Base-by-base conservation (phyloP, 768 basidiomycete species). In the Calocybe indica region DNA sequence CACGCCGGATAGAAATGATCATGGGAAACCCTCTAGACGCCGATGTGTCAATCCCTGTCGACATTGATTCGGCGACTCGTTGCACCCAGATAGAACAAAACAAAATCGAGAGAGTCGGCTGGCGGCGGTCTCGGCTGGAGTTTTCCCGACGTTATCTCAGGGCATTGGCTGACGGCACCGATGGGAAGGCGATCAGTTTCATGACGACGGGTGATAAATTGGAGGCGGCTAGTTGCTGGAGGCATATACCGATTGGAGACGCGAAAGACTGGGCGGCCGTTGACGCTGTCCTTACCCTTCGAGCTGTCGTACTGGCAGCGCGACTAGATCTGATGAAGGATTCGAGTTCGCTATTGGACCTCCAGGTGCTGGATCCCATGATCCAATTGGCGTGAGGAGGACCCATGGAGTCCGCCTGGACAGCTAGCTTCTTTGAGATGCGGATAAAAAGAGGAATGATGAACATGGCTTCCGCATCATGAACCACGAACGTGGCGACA, bases 21-120 rank as follows among this genome's bases (percentile, higher is more conserved):
- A 51, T 53, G 22, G 41, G 37, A 30, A 41, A 39, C 3, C 37
- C 6, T 10, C 10, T 38, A 14, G 39, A 36, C 7, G 50, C 43
- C 2, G 55, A 58, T 22, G 40, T 50, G 2, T 10, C 49, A 1
- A 42, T 58, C 37, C 56, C 56, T 10, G 52, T 50, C 1, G 55
- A 54, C 32, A 12, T 9, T 13, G 22, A 11, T 6, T 34, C 40
- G 6, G 47, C 33, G n/a, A 15, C 13, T 2, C 3, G 9, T 7
- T 40, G 33, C 7, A 31, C 31, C 10, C 14, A 14, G 30, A 22
- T 22, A 41, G 22, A 35, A 5, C 40, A n/a, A 8, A 41, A 22
- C 22, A 14, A 22, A 22, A 5, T 35, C 14, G 11, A 15, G 3
- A 36, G 15, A 5, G 30, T 32, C 7, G 50, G 44, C n/a, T 52